A percentile compares a stretch with the other conserved stretches of the same genome.
Evolutionary conservation across 169 alveolate genomes (phyloP).

Genomic region (Cryptosporidium meleagridis): DNA sequence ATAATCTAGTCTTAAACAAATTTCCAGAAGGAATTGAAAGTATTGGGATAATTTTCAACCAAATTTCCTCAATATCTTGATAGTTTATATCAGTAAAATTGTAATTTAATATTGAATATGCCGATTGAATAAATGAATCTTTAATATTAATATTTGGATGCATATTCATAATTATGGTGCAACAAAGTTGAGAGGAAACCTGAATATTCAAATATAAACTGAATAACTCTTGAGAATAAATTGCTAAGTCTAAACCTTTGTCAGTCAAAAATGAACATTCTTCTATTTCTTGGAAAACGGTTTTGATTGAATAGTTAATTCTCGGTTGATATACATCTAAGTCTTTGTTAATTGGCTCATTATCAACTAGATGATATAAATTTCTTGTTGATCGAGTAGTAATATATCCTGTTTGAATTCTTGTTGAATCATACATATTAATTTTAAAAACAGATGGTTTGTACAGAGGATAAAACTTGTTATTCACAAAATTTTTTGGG

Average conservation of each 20-base stretch:
- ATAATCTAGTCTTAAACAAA: constrained; percentile 24
- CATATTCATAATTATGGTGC: constrained; percentile 32
- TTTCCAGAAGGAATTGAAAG: constrained; percentile 35
- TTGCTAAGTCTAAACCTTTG: constrained; percentile 60
- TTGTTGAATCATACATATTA: constrained; percentile 5
- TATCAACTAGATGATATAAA: neutral
- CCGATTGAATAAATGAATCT: constrained; percentile 41
- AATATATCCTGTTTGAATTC: constrained; percentile 14
- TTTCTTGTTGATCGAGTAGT: constrained; percentile 21
- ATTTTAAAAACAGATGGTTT: constrained; percentile 42
- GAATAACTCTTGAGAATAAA: constrained; percentile 4
- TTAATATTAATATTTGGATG: constrained; percentile 39
- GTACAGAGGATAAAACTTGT: constrained; percentile 22
- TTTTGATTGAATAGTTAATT: constrained; percentile 12
- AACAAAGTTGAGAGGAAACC: constrained; percentile 1
- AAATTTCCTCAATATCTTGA: constrained; percentile 7
- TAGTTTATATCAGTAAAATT: neutral
- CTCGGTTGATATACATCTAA: constrained; percentile 14
- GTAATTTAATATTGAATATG: constrained; percentile 29
- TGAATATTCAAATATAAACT: constrained; percentile 2
- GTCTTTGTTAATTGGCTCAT: constrained; percentile 11
- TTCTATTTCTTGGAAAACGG: neutral
- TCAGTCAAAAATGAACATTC: constrained; percentile 52
- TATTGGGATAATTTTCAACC: constrained; percentile 39
- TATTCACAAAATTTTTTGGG: neutral